Evolutionary conservation across 768 basidiomycete species (phyloP), one percentile per base, ranked within the genome.

Genomic region (Psilocybe cubensis): DNA sequence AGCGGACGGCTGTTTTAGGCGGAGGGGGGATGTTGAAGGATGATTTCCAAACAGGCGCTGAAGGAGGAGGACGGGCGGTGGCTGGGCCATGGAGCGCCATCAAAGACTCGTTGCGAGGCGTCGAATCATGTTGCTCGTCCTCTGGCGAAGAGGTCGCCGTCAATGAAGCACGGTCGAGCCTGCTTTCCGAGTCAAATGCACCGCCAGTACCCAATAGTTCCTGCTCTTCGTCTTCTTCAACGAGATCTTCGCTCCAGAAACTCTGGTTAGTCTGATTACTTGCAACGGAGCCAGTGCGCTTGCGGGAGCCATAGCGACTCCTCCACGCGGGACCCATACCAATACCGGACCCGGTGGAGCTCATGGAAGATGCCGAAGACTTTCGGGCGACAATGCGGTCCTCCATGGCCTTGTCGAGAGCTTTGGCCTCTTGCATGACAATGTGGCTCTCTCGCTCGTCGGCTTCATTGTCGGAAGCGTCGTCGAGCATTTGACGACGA

Each of bases 391-490:
- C 74, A 49, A 89, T 77, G 56, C 92, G 88, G 58, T 91, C 85
- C 66, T 93, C 90, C 92, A 94, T 94, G 38, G 90, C 92, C 68
- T 86, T 89, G 74, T 94, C 92, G 33, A 94, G 82, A 14, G 85
- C 89, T 47, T 77, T 83, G n/a, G 92, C 92, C 74, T 94, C 92
- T 54, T 83, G 86, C 78, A 88, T 83, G 47, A 90, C 75, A 41
- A 83, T 70, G 18, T 74, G 72, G 65, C 77, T 83, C 62, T 90
- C 85, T 20, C 71, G 77, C 24, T 86, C 85, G 27, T 79, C 74
- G n/a, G 76, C 78, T 12, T 75, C 74, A 42, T 83, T 83, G 28
- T 80, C 76, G 47, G 77, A 73, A 3, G 71, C 68, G 38, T 87
- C 85, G 23, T 89, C 88, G 58, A 89, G 68, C 63, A 83, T 71